phyloP scores from a whole-genome alignment of 176 grass and related monocot species.

The Raddia distichophylla region DNA sequence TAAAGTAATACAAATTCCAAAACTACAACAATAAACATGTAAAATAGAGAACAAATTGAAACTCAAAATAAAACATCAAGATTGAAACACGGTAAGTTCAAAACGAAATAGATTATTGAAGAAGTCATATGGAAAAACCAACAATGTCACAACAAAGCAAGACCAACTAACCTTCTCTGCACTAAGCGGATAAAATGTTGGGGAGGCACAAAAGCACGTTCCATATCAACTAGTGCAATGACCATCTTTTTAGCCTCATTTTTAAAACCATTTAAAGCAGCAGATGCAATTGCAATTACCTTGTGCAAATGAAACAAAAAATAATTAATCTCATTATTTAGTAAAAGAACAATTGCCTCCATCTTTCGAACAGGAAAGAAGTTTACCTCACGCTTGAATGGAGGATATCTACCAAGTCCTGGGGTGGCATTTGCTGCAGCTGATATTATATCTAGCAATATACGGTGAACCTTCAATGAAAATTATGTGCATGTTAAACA shows the following conservation, averaged over 20 bases:
- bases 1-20: background rate
- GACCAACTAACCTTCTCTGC: slow-evolving; percentile 69
- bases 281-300: slow-evolving; percentile 76
- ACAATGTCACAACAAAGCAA: slow-evolving; percentile 22
- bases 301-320: slow-evolving; percentile 43
- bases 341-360: background rate
- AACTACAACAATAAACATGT: background rate
- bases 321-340: background rate
- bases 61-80: background rate
- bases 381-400: slow-evolving; percentile 77
- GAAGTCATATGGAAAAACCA: background rate
- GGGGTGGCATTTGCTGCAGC: slow-evolving; percentile 81
- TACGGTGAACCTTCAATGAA: slow-evolving; percentile 46
- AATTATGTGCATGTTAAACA: too few species aligned
- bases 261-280: slow-evolving; percentile 76
- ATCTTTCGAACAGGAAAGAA: slow-evolving; percentile 19
- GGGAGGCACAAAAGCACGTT: slow-evolving; percentile 81
- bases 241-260: slow-evolving; percentile 85
- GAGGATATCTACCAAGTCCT: slow-evolving; percentile 82
- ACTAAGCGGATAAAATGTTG: slow-evolving; percentile 79
- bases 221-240: slow-evolving; percentile 86
- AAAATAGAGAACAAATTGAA: background rate
- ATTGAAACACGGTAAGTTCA: background rate
- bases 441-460: slow-evolving; percentile 82
- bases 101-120: background rate